Conservation (phyloP, 208 protist genomes). For the Balamuthia mandrillaris region DNA sequence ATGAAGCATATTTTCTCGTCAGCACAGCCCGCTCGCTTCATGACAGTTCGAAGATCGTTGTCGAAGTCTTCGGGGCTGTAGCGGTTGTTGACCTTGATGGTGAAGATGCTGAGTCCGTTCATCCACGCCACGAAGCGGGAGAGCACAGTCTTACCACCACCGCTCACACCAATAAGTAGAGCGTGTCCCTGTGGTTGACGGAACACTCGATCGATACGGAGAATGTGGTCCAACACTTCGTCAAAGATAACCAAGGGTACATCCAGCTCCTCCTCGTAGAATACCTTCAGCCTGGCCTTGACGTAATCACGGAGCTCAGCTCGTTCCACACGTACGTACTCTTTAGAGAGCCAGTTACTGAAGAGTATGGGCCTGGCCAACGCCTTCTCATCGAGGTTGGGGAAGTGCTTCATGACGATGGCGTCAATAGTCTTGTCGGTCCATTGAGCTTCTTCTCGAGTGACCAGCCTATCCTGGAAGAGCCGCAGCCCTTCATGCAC, state of each 20-base stretch:
- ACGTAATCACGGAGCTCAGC: constrained; percentile 86
- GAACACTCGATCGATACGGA: constrained; percentile 97
- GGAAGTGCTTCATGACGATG: constrained; percentile 81
- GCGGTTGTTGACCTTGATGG: constrained; percentile 92
- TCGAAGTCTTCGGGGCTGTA: constrained; percentile 97
- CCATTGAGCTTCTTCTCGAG: constrained; percentile 88
- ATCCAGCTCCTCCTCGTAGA: constrained; percentile 97
- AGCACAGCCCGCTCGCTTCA: constrained; percentile 90
- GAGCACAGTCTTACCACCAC: constrained; percentile 97
- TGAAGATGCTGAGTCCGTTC: constrained; percentile 90
- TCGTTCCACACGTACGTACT: constrained; percentile 83
- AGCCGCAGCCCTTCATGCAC: constrained; percentile 96
- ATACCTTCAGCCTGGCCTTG: constrained; percentile 81
- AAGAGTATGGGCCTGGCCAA: constrained; percentile 92
- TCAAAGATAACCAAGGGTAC: constrained; percentile 95
- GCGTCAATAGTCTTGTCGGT: constrained; percentile 79
- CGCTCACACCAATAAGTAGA: constrained; percentile 91
- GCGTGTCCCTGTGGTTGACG: constrained; percentile 94
- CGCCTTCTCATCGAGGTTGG: constrained; percentile 56
- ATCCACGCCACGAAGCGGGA: constrained; percentile 97
- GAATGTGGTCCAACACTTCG: constrained; percentile 95
- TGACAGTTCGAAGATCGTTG: constrained; percentile 91
- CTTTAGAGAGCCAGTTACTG: constrained; percentile 86
- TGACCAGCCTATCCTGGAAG: constrained; percentile 88
- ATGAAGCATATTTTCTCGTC: constrained; percentile 98